These are phyloP conservation scores for Vanrija sp. DNA, from an alignment of 1,284 basidiomycete species.

Conservation along the genomic window DNA sequence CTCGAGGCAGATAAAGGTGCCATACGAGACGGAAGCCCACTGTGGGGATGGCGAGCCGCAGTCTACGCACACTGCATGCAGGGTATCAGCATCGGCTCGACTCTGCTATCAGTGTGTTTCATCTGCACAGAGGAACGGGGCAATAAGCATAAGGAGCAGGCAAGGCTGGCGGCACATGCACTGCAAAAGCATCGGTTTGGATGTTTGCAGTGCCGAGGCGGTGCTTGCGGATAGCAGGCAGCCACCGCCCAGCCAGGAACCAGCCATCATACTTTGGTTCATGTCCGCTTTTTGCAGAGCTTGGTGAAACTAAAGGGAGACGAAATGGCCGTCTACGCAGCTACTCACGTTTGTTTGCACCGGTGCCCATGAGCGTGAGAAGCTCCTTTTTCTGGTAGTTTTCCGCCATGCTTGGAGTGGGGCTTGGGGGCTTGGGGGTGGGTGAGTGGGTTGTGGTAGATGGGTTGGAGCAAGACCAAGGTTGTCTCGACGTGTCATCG, in stretches of 20 bases:
- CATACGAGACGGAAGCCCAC: slow-evolving; percentile 68
- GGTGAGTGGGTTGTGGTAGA: background rate
- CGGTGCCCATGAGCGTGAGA: slow-evolving; percentile 66
- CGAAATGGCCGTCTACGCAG: background rate
- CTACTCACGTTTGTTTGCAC: slow-evolving; percentile 61
- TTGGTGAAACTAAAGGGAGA: too few relatives aligned
- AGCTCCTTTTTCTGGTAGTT: slow-evolving; percentile 57
- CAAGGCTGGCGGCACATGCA: too few relatives aligned
- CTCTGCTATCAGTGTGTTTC: background rate
- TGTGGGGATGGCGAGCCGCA: slow-evolving; percentile 82
- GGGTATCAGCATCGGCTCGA: background rate
- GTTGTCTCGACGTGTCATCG: too few relatives aligned
- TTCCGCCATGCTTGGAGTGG: slow-evolving; percentile 58
- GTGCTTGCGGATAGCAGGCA: background rate
- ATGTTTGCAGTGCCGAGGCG: too few relatives aligned
- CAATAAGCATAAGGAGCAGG: too few relatives aligned
- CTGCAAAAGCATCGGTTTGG: too few relatives aligned
- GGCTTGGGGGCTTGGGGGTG: background rate
- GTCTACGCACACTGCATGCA: slow-evolving; percentile 61
- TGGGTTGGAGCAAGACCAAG: too few relatives aligned
- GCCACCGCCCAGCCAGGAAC: too few relatives aligned
- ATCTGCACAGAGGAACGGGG: background rate
- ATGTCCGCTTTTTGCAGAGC: too few relatives aligned
- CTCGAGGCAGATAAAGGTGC: slow-evolving; percentile 82
- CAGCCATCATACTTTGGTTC: too few relatives aligned